Evolutionary conservation across 768 basidiomycete species (phyloP).

Genomic region (Mycena venus): DNA sequence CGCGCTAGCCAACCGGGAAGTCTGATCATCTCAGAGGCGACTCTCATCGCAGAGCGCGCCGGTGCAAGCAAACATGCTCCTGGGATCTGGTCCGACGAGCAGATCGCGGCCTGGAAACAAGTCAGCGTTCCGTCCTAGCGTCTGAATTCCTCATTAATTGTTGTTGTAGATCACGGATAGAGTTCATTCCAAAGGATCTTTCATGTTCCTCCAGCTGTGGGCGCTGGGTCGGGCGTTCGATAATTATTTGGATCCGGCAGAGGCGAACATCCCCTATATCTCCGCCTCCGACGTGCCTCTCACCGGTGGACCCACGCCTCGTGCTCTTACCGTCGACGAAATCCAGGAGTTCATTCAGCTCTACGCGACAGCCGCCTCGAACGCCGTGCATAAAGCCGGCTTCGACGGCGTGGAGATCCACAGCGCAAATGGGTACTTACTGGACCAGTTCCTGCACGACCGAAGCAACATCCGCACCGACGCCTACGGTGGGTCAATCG

Average conservation of each 20-base stretch:
- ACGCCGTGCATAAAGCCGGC: conserved; percentile 60
- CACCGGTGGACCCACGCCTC: conserved; percentile 29
- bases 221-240: conserved; percentile 56
- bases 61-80: conserved; percentile 51
- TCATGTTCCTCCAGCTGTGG: conserved; percentile 63
- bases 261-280: conserved; percentile 43
- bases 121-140: conserved; percentile 44
- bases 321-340: conserved; percentile 50
- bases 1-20: conserved; percentile 43
- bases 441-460: conserved; percentile 64
- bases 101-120: conserved; percentile 61
- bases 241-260: conserved; percentile 41
- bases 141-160: not conserved
- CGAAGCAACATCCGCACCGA: conserved; percentile 54
- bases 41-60: conserved; percentile 46
- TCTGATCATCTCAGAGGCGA: conserved; percentile 55
- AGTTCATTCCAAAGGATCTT: conserved; percentile 39
- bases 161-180: conserved; percentile 19
- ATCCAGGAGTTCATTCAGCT: conserved; percentile 52
- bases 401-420: conserved; percentile 71
- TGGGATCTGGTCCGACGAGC: conserved; percentile 58
- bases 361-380: conserved; percentile 59
- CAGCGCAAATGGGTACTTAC: conserved; percentile 45
- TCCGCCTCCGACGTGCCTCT: conserved; percentile 40
- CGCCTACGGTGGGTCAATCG: conserved; percentile 43